Evolutionary conservation across 2,329 filamentous ascomycete species (phyloP).

Genomic region (Clonostachys rhizophaga): DNA sequence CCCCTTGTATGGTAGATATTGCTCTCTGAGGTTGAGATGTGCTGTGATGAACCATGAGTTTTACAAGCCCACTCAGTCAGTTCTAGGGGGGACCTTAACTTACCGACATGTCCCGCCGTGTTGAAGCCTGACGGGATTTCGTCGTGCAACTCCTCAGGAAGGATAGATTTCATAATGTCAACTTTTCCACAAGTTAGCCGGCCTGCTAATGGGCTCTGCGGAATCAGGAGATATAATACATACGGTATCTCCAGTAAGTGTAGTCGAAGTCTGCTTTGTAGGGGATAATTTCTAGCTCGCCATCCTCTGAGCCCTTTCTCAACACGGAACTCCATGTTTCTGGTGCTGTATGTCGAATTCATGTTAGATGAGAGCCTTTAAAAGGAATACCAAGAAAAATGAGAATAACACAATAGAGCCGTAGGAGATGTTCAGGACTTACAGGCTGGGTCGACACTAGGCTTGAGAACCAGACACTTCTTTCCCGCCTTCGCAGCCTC

Average conservation of each 20-base stretch:
- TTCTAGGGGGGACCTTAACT: constrained; percentile 13
- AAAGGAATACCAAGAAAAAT: not conserved
- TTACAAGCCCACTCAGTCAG: not conserved
- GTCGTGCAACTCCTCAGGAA: constrained; percentile 74
- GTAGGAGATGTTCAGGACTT: constrained; percentile 5
- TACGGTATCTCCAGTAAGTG: constrained; percentile 80
- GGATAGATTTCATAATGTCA: constrained; percentile 76
- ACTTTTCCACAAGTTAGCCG: constrained; percentile 36
- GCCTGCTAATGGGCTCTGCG: not conserved
- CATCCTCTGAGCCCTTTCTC: constrained; percentile 60
- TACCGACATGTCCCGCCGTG: constrained; percentile 80
- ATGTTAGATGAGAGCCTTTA: constrained; percentile 1
- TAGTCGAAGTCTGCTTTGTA: constrained; percentile 78
- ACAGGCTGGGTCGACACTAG: constrained; percentile 50
- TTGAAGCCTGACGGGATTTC: constrained; percentile 86
- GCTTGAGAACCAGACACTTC: constrained; percentile 58
- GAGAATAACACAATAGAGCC: not conserved
- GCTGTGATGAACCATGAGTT: constrained; percentile 39
- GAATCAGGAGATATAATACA: constrained; percentile 11
- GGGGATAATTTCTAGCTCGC: constrained; percentile 67
- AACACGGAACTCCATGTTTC: constrained; percentile 74
- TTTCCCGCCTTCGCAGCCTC: constrained; percentile 46
- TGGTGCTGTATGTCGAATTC: constrained; percentile 23
- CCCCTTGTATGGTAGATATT: constrained; percentile 80
- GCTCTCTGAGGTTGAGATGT: constrained; percentile 83